These are phyloP conservation scores for Penicillium ucsense DNA, from an alignment of 495 filamentous ascomycete species.

Conservation along the genomic window DNA sequence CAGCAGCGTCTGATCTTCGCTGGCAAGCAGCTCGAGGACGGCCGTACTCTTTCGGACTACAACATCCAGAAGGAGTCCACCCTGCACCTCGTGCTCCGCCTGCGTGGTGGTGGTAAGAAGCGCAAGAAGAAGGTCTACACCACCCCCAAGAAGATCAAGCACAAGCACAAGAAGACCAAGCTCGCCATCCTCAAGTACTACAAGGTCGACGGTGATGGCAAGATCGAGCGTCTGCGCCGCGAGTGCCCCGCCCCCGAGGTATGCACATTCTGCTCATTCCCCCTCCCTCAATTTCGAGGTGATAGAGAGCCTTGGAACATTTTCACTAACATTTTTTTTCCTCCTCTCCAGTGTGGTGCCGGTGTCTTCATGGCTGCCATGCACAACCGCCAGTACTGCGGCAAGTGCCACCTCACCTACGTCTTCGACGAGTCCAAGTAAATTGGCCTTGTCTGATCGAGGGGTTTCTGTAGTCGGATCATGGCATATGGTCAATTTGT, in stretches of 20 bases:
- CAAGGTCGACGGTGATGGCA: conserved; percentile 98
- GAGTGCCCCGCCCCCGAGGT: conserved; percentile 92
- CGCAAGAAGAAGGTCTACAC: conserved; percentile 99
- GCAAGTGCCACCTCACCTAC: conserved; percentile 98
- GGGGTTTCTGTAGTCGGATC: conserved; percentile 13
- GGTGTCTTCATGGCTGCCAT: conserved; percentile 99
- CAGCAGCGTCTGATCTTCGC: conserved; percentile 99
- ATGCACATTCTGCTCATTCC: conserved; percentile 29
- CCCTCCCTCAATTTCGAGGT: too few relatives aligned
- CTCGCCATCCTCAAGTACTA: conserved; percentile 99
- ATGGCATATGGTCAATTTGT: conserved; percentile 10
- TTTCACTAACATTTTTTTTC: conserved; percentile 9
- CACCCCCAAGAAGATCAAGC: conserved; percentile 99
- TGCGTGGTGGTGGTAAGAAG: conserved; percentile 97
- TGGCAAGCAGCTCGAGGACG: conserved; percentile 99
- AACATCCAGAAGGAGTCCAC: conserved; percentile 99
- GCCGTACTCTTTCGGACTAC: conserved; percentile 98
- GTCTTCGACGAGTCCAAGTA: conserved; percentile 87
- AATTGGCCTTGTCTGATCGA: conserved; percentile 19
- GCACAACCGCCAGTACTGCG: conserved; percentile 99
- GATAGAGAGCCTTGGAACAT: too few relatives aligned
- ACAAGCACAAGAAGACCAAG: conserved; percentile 99
- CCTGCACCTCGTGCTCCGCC: conserved; percentile 94
- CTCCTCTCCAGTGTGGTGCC: conserved; percentile 69
- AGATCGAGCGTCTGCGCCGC: conserved; percentile 97